phyloP scores from a whole-genome alignment of 2,329 filamentous ascomycete species.

The Zymoseptoria ardabiliae region DNA sequence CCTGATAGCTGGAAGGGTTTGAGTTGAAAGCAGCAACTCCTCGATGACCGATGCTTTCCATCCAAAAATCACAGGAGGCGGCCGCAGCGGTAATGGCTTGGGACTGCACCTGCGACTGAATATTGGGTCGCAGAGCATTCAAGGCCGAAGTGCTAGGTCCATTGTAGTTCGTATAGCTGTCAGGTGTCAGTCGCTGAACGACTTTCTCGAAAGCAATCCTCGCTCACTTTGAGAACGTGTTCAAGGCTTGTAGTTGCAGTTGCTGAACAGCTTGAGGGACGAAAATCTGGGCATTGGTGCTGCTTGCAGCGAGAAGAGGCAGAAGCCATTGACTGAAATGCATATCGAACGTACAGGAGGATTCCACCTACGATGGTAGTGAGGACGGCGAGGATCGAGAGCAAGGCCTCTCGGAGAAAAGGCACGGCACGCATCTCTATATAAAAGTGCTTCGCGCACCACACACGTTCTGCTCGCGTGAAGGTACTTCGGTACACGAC shows the following conservation, averaged over 20 bases:
- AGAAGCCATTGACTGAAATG: not conserved
- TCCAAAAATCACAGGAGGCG: constrained; percentile 27
- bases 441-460: not conserved
- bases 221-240: not conserved
- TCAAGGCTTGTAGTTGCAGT: not conserved
- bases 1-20: constrained; percentile 34
- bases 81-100: not conserved
- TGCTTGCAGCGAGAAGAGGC: not conserved
- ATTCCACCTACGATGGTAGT: not conserved
- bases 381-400: not conserved
- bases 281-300: not conserved
- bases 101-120: constrained; percentile 1
- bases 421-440: not conserved
- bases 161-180: constrained; percentile 2
- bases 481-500: not conserved
- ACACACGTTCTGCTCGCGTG: not conserved
- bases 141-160: constrained; percentile 1
- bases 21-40: constrained; percentile 43
- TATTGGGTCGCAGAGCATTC: not conserved
- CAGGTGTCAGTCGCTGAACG: too few species aligned
- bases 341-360: not conserved
- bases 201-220: not conserved
- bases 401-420: not conserved
- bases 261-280: not conserved
- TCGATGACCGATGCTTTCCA: constrained; percentile 42